Conservation (phyloP, 2,329 filamentous ascomycete species). For the Canariomyces notabilis region DNA sequence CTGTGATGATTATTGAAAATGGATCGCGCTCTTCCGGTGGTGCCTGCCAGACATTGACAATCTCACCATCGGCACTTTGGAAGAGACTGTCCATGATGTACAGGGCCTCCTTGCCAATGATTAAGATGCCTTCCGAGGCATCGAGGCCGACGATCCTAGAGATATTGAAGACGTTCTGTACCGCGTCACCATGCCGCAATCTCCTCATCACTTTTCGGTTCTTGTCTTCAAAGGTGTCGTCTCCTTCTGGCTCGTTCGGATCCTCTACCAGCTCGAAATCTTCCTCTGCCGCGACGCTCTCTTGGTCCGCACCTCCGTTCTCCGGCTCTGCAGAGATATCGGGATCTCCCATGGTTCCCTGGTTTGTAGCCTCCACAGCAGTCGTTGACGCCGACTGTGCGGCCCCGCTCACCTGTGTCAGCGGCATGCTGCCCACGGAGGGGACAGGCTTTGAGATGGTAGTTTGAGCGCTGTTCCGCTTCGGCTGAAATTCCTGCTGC, state of each 20-base stretch:
- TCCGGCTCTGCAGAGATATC: conserved; percentile 26
- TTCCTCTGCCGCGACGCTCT: conserved; percentile 57
- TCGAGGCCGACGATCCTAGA: conserved; percentile 92
- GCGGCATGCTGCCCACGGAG: conserved; percentile 12
- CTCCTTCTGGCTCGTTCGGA: conserved; percentile 72
- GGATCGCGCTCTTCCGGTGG: conserved; percentile 88
- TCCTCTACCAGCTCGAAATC: conserved; percentile 96
- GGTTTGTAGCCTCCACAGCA: conserved; percentile 15
- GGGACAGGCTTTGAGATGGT: conserved; percentile 20
- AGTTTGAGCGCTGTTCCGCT: conserved; percentile 38
- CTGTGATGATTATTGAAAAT: conserved; percentile 80
- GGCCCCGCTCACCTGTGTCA: conserved; percentile 21
- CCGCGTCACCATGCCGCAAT: conserved; percentile 81
- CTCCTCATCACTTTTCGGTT: conserved; percentile 97
- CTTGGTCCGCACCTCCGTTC: conserved; percentile 30
- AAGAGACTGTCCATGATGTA: conserved; percentile 98
- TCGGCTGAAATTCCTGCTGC: conserved; percentile 76
- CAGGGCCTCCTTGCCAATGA: conserved; percentile 84
- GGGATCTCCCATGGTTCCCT: conserved; percentile 17
- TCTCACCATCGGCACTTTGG: conserved; percentile 89
- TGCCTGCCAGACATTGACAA: conserved; percentile 93
- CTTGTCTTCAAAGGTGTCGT: conserved; percentile 87
- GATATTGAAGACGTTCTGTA: conserved; percentile 91
- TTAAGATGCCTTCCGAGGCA: conserved; percentile 86
- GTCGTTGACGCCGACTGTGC: conserved; percentile 21